Conservation (phyloP, 2,329 filamentous ascomycete genomes). For the Chrysosphaeria jannelii region DNA sequence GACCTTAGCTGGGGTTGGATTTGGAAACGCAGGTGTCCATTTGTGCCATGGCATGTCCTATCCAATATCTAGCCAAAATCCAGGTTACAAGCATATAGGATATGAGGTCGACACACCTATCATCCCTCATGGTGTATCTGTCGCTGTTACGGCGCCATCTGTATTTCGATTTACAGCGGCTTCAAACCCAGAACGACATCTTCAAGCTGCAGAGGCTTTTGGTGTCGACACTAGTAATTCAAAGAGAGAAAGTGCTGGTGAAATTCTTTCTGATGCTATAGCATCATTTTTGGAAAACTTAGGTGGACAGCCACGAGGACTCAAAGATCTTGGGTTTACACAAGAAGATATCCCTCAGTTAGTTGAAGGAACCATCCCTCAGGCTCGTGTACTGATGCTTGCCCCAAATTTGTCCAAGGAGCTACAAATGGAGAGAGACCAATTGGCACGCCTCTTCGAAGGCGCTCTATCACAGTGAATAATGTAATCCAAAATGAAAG, state of each 20-base stretch:
- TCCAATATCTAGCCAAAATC: constrained; percentile 86
- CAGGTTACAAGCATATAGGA: constrained; percentile 58
- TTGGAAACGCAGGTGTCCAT: constrained; percentile 93
- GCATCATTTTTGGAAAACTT: constrained; percentile 51
- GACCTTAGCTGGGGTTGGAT: constrained; percentile 79
- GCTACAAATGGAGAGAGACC: constrained; percentile 37
- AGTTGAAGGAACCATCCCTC: constrained; percentile 84
- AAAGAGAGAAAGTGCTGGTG: constrained; percentile 68
- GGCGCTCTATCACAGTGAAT: too few relatives aligned
- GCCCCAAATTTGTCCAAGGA: constrained; percentile 54
- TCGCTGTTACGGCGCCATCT: constrained; percentile 20
- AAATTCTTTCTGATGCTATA: constrained; percentile 61
- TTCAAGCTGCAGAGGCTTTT: constrained; percentile 19
- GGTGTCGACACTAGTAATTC: constrained; percentile 51
- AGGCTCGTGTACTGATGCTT: constrained; percentile 68
- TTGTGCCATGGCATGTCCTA: constrained; percentile 71
- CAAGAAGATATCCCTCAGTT: constrained; percentile 46
- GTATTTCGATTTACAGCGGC: constrained; percentile 19
- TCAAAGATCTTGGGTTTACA: constrained; percentile 60
- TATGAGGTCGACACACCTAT: constrained; percentile 50
- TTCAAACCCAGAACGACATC: constrained; percentile 69
- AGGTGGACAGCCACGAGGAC: constrained; percentile 68
- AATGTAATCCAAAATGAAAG: too few relatives aligned
- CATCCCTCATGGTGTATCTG: constrained; percentile 86
- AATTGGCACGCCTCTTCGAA: constrained; percentile 40